Evolutionary conservation across 1,284 basidiomycete genomes (phyloP).

Genomic region (Ganoderma lucidum): DNA sequence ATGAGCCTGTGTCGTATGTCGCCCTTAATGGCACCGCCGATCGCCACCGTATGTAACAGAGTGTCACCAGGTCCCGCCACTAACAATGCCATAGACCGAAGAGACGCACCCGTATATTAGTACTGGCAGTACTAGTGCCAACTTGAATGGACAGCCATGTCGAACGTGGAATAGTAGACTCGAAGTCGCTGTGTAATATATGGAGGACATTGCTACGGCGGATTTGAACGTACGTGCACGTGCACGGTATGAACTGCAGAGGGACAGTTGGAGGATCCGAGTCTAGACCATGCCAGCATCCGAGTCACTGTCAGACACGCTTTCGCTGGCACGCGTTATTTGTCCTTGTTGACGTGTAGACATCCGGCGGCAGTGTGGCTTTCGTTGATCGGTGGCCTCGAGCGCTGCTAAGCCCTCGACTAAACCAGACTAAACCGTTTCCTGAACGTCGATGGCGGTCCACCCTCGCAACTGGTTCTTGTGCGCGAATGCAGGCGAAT

Average conservation of each 20-base stretch:
- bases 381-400: neutral
- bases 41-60: slow-evolving; percentile 43
- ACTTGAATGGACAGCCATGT: neutral
- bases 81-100: neutral
- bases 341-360: neutral
- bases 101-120: neutral
- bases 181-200: neutral
- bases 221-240: neutral
- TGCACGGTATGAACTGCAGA: neutral
- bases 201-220: neutral
- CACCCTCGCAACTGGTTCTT: neutral
- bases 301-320: too few relatives aligned
- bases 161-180: neutral
- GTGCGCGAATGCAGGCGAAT: neutral
- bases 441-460: neutral
- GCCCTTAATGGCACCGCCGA: slow-evolving; percentile 89
- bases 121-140: neutral
- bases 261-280: neutral
- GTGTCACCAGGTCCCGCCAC: slow-evolving; percentile 1
- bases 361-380: neutral
- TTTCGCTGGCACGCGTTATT: neutral
- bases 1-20: slow-evolving; percentile 91
- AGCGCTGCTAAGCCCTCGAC: neutral
- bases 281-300: too few relatives aligned
- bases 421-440: neutral